These are phyloP conservation scores for Arctium minus DNA, from an alignment of 129 eudicot species.

Conservation along the genomic window DNA sequence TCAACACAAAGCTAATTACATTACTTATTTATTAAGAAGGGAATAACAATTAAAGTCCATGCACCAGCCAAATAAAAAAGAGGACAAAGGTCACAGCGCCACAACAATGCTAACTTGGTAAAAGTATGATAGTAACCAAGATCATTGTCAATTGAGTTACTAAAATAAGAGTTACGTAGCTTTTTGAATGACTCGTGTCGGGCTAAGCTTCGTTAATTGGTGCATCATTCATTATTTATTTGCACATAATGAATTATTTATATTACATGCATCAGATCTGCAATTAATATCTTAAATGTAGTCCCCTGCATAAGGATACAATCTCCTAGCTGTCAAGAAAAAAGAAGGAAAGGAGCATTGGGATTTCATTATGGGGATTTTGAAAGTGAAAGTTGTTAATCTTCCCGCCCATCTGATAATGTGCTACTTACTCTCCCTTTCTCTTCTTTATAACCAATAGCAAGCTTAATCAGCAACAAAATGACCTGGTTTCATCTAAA, in stretches of 20 bases:
- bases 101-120: neutral
- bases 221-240: too few species aligned
- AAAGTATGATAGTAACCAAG: neutral
- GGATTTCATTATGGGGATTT: too few species aligned
- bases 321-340: neutral
- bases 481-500: neutral
- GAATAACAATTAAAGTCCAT: neutral
- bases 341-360: neutral
- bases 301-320: too few species aligned
- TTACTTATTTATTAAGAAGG: neutral
- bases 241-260: neutral
- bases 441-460: neutral
- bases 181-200: neutral
- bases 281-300: neutral
- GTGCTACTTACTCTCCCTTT: neutral
- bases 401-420: neutral
- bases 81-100: neutral
- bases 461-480: neutral
- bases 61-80: neutral
- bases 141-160: neutral
- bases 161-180: neutral
- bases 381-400: neutral
- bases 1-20: neutral
- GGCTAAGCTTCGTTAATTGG: neutral
- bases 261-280: neutral